phyloP scores from a whole-genome alignment of 2,329 filamentous ascomycete genomes.

The Helminthosporium solani region DNA sequence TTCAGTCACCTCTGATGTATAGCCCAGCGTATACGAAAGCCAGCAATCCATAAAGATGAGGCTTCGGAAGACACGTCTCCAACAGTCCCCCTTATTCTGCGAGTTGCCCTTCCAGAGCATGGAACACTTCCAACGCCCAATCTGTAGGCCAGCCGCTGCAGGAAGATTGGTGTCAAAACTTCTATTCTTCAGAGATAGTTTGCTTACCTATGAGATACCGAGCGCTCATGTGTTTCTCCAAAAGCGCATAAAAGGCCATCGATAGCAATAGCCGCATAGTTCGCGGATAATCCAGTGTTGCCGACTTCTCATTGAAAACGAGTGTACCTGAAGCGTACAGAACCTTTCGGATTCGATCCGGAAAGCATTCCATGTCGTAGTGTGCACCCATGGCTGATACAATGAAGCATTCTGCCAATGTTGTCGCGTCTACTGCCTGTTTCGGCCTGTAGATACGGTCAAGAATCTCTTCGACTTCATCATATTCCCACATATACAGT shows the following conservation, averaged over 20 bases:
- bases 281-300: conserved; percentile 31
- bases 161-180: conserved; percentile 5
- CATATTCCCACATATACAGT: conserved; percentile 37
- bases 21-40: conserved; percentile 42
- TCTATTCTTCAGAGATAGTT: too few relatives aligned
- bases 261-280: conserved; percentile 40
- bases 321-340: conserved; percentile 39
- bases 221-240: conserved; percentile 43
- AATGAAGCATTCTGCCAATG: conserved; percentile 39
- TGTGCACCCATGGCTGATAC: conserved; percentile 41
- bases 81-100: conserved; percentile 16
- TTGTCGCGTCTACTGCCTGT: conserved; percentile 30
- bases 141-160: conserved; percentile 39
- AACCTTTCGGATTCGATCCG: conserved; percentile 30
- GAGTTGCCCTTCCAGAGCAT: conserved; percentile 1
- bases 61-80: conserved; percentile 35
- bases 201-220: conserved; percentile 38
- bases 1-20: conserved; percentile 31
- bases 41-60: conserved; percentile 44
- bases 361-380: conserved; percentile 39
- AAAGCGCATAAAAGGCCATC: conserved; percentile 38
- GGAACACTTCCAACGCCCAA: conserved; percentile 37
- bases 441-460: conserved; percentile 37
- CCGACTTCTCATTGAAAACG: conserved; percentile 35
- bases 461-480: conserved; percentile 35